phyloP scores from a whole-genome alignment of 192 early-diverging fungal genomes.

The Glomus cerebriforme region DNA sequence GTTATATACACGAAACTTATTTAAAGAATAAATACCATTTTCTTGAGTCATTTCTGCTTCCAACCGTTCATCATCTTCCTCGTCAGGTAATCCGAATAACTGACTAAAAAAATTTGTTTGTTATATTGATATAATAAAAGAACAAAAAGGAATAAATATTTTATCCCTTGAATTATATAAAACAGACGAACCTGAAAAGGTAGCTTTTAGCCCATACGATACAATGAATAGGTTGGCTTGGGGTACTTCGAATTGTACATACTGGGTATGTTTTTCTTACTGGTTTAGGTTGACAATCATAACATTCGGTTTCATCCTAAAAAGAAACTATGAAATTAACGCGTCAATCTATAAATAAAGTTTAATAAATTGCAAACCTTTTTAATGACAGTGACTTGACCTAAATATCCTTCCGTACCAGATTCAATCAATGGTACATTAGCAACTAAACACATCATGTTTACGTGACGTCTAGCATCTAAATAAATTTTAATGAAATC shows the following conservation, averaged over 20 bases:
- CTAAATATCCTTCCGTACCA: slow-evolving; percentile 92
- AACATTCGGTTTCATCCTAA: slow-evolving; percentile 78
- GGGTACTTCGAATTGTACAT: slow-evolving; percentile 97
- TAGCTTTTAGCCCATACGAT: slow-evolving; percentile 99
- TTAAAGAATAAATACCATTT: slow-evolving; percentile 51
- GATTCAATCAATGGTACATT: slow-evolving; percentile 93
- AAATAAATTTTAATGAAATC: not conserved
- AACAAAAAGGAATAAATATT: not conserved
- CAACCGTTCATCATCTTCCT: slow-evolving; percentile 50
- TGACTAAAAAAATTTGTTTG: slow-evolving; percentile 41
- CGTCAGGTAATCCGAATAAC: slow-evolving; percentile 76
- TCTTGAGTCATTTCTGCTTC: slow-evolving; percentile 38
- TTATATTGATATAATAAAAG: not conserved
- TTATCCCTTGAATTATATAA: not conserved
- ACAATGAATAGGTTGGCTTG: slow-evolving; percentile 92
- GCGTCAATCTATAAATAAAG: not conserved
- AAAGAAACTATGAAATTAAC: not conserved
- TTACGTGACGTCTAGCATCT: slow-evolving; percentile 94
- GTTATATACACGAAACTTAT: not conserved
- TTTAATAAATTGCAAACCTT: slow-evolving; percentile 48
- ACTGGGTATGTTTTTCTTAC: slow-evolving; percentile 89
- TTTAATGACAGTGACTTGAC: slow-evolving; percentile 87
- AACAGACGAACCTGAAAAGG: slow-evolving; percentile 67
- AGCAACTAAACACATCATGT: slow-evolving; percentile 92
- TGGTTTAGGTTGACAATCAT: slow-evolving; percentile 89